phyloP scores from a whole-genome alignment of 306 rosid species.

The Lupinus albus region DNA sequence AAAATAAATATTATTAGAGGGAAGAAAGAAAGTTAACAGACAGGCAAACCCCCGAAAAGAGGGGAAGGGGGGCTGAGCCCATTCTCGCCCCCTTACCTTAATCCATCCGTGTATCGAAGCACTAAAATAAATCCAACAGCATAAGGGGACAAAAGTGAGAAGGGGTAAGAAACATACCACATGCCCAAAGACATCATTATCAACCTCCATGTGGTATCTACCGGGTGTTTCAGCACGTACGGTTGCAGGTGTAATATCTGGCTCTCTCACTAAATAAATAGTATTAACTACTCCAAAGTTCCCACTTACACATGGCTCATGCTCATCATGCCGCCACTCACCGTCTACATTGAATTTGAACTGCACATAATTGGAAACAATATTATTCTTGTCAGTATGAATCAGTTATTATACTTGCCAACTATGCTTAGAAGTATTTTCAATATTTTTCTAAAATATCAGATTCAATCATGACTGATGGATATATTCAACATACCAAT shows the following conservation, averaged over 20 bases:
- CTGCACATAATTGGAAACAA: conserved; percentile 54
- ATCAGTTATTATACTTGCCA: conserved; percentile 11
- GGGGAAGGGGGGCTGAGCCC: too few relatives aligned
- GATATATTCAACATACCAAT: conserved; percentile 22
- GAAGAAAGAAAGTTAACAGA: neutral
- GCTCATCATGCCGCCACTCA: conserved; percentile 83
- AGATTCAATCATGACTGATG: conserved; percentile 25
- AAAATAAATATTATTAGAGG: conserved; percentile 18
- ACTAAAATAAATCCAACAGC: conserved; percentile 28
- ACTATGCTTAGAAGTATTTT: conserved; percentile 24
- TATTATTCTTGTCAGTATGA: conserved; percentile 42
- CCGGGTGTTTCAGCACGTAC: conserved; percentile 54
- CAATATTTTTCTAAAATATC: conserved; percentile 31
- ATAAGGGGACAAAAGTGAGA: conserved; percentile 10
- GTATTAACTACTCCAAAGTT: conserved; percentile 73
- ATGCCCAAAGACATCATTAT: conserved; percentile 54
- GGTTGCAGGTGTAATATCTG: conserved; percentile 49
- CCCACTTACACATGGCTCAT: conserved; percentile 59
- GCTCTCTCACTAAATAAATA: conserved; percentile 51
- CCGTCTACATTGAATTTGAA: conserved; percentile 84
- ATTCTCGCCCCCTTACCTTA: neutral
- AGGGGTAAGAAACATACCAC: conserved; percentile 48
- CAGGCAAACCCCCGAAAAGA: neutral
- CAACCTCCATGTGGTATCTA: conserved; percentile 81
- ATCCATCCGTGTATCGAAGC: neutral